These are phyloP conservation scores for Irpex lacteus DNA, from an alignment of 1,284 basidiomycete genomes.

Conservation along the genomic window DNA sequence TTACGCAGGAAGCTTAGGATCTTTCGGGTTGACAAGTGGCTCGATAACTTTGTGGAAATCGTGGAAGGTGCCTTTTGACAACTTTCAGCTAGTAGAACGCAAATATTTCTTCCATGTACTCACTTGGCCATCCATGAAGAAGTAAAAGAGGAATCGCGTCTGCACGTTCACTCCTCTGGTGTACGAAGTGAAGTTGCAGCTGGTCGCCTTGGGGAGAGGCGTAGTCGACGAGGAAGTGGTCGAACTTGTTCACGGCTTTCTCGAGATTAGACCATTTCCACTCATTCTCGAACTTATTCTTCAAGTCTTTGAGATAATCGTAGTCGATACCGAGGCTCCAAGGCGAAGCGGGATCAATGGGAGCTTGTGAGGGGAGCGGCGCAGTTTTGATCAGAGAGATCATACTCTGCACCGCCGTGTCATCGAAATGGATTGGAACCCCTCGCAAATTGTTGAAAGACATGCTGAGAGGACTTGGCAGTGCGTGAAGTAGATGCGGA, in stretches of 20 bases:
- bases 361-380: not conserved
- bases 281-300: not conserved
- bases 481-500: not conserved
- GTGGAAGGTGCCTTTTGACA: constrained; percentile 14
- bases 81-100: not conserved
- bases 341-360: not conserved
- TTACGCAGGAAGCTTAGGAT: constrained; percentile 11
- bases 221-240: constrained; percentile 12
- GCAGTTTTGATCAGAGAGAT: not conserved
- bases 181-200: constrained; percentile 15
- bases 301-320: not conserved
- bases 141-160: constrained; percentile 17
- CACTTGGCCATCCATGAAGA: constrained; percentile 19
- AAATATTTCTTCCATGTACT: not conserved
- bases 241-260: constrained; percentile 13
- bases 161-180: constrained; percentile 8
- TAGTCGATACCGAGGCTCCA: not conserved
- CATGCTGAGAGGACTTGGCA: not conserved
- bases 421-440: not conserved
- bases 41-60: constrained; percentile 16
- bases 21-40: constrained; percentile 12
- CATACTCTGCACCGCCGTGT: not conserved
- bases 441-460: not conserved
- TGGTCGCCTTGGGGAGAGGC: constrained; percentile 3
- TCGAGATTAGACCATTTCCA: constrained; percentile 16